A percentile compares a stretch with the other conserved stretches of the same genome.
Conservation (phyloP, 768 basidiomycete species). For the Boletus subparvulus region DNA sequence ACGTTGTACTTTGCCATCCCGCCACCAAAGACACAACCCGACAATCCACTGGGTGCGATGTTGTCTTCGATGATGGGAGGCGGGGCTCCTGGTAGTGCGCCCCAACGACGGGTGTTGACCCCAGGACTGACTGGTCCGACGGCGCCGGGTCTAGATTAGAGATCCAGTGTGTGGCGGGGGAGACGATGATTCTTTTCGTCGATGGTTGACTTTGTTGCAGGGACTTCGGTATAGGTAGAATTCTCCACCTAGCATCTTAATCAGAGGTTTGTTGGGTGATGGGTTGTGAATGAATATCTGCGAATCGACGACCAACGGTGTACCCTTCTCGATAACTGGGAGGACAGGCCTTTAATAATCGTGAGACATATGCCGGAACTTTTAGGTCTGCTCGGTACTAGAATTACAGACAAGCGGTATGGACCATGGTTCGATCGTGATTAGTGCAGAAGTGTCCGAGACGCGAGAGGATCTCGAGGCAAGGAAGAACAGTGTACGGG, state of each 20-base stretch:
- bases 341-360: background rate
- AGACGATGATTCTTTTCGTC: slow-evolving; percentile 8
- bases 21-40: slow-evolving; percentile 64
- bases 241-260: slow-evolving; percentile 5
- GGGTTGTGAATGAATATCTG: background rate
- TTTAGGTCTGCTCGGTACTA: background rate
- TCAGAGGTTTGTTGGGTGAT: slow-evolving; percentile 6
- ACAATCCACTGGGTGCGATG: slow-evolving; percentile 86
- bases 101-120: slow-evolving; percentile 30
- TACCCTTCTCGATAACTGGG: background rate
- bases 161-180: background rate
- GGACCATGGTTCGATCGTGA: slow-evolving; percentile 12
- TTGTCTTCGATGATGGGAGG: slow-evolving; percentile 88
- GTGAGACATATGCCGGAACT: background rate
- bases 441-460: slow-evolving; percentile 17
- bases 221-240: slow-evolving; percentile 7
- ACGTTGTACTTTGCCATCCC: slow-evolving; percentile 86
- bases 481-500: slow-evolving; percentile 8
- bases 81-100: slow-evolving; percentile 36
- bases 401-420: slow-evolving; percentile 19
- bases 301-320: background rate
- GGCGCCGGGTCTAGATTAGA: slow-evolving; percentile 30
- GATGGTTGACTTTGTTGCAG: slow-evolving; percentile 5
- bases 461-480: slow-evolving; percentile 11
- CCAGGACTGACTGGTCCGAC: slow-evolving; percentile 28